Evolutionary conservation across 768 basidiomycete genomes (phyloP).

Genomic region (Naematelia encephala): DNA sequence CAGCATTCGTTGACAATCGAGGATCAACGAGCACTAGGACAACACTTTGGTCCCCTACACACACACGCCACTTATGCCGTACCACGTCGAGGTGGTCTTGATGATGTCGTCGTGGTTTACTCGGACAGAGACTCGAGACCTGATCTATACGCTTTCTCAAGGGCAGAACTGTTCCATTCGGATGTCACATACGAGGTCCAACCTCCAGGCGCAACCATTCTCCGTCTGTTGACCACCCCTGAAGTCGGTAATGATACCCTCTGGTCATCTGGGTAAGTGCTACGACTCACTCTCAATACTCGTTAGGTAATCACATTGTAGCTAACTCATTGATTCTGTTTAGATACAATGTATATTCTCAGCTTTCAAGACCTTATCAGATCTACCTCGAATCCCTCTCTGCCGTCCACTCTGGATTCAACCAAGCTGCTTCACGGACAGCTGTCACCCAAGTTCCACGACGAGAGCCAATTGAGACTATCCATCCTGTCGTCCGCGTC

Average conservation of each 20-base stretch:
- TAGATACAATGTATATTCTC: slow-evolving; percentile 80
- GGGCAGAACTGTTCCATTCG: slow-evolving; percentile 75
- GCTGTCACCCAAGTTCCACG: slow-evolving; percentile 69
- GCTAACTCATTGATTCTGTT: slow-evolving; percentile 1
- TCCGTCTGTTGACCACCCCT: slow-evolving; percentile 69
- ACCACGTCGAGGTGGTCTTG: slow-evolving; percentile 62
- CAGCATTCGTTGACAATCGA: slow-evolving; percentile 44
- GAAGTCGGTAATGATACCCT: slow-evolving; percentile 74
- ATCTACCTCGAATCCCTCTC: slow-evolving; percentile 69
- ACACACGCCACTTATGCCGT: slow-evolving; percentile 79
- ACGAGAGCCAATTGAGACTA: slow-evolving; percentile 55
- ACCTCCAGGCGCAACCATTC: slow-evolving; percentile 66
- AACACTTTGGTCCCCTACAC: slow-evolving; percentile 57
- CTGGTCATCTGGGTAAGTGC: slow-evolving; percentile 69
- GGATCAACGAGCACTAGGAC: slow-evolving; percentile 40
- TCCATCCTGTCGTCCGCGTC: slow-evolving; percentile 78
- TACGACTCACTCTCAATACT: neutral
- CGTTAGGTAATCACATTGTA: neutral
- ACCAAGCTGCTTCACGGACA: slow-evolving; percentile 71
- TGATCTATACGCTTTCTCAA: slow-evolving; percentile 60
- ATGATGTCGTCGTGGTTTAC: slow-evolving; percentile 51
- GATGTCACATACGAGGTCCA: slow-evolving; percentile 75
- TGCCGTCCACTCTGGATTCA: slow-evolving; percentile 72
- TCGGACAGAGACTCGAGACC: slow-evolving; percentile 48
- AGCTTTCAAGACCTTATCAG: slow-evolving; percentile 70